Conservation (phyloP, 1,284 basidiomycete species). For the Kalmanozyma brasiliensis region DNA sequence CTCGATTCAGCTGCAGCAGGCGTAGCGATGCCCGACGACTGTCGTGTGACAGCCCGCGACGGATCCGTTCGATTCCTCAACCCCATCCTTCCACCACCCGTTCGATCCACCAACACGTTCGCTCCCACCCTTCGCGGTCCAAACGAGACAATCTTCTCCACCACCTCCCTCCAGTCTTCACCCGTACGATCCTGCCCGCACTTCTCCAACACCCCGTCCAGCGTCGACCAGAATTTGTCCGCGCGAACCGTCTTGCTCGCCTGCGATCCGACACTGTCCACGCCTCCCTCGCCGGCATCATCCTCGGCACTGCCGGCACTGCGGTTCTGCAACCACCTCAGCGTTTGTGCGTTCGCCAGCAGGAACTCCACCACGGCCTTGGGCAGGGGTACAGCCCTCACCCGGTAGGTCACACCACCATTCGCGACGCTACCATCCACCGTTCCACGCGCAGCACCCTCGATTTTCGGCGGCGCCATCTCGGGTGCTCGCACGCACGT, state of each 20-base stretch:
- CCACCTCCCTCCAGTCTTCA: slow-evolving; percentile 81
- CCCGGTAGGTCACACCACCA: slow-evolving; percentile 81
- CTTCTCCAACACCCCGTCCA: slow-evolving; percentile 74
- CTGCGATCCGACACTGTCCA: slow-evolving; percentile 33
- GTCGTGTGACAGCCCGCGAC: slow-evolving; percentile 14
- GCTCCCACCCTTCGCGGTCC: slow-evolving; percentile 88
- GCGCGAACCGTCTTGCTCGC: slow-evolving; percentile 52
- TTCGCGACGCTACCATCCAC: slow-evolving; percentile 78
- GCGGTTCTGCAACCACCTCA: slow-evolving; percentile 53
- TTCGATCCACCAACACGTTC: slow-evolving; percentile 82
- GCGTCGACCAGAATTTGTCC: slow-evolving; percentile 81
- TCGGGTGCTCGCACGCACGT: slow-evolving; percentile 79
- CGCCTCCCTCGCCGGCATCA: slow-evolving; percentile 16
- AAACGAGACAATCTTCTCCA: slow-evolving; percentile 85
- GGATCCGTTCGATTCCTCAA: slow-evolving; percentile 41
- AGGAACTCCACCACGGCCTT: slow-evolving; percentile 77
- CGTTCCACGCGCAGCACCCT: slow-evolving; percentile 80
- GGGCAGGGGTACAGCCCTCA: slow-evolving; percentile 86
- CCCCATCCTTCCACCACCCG: slow-evolving; percentile 44
- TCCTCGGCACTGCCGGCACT: slow-evolving; percentile 47
- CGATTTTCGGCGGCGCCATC: slow-evolving; percentile 85
- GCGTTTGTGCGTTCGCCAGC: slow-evolving; percentile 76
- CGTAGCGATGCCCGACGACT: slow-evolving; percentile 34
- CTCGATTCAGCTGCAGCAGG: slow-evolving; percentile 12
- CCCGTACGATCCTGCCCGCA: slow-evolving; percentile 73